phyloP scores from a whole-genome alignment of 2,329 filamentous ascomycete species.

The Cladorrhinum sp. region DNA sequence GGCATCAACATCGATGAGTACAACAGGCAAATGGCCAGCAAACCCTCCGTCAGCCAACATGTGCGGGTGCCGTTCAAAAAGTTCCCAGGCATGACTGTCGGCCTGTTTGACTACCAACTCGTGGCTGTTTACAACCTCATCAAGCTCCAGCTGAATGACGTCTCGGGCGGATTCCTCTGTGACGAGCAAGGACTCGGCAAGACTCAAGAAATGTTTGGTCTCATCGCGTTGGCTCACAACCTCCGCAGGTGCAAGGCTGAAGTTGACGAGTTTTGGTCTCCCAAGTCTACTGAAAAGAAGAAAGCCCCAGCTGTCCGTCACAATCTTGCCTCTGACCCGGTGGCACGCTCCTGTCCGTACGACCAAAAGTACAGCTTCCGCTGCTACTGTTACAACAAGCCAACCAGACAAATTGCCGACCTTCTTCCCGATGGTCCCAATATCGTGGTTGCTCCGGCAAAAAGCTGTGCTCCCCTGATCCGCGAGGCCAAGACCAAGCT shows the following conservation, averaged over 20 bases:
- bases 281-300: not conserved
- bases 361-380: slow-evolving; percentile 20
- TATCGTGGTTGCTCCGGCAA: slow-evolving; percentile 19
- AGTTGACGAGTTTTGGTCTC: slow-evolving; percentile 12
- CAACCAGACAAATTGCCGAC: slow-evolving; percentile 20
- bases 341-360: slow-evolving; percentile 13
- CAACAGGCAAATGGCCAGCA: not conserved
- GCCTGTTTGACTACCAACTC: slow-evolving; percentile 28
- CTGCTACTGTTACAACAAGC: slow-evolving; percentile 24
- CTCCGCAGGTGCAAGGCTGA: slow-evolving; percentile 20
- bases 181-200: slow-evolving; percentile 28
- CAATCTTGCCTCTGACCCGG: not conserved
- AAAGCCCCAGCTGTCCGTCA: slow-evolving; percentile 5
- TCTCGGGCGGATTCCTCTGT: slow-evolving; percentile 21
- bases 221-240: slow-evolving; percentile 17
- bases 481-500: slow-evolving; percentile 23
- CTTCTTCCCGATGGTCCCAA: slow-evolving; percentile 21
- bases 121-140: slow-evolving; percentile 23
- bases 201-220: slow-evolving; percentile 26
- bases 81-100: slow-evolving; percentile 21
- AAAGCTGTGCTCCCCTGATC: slow-evolving; percentile 16
- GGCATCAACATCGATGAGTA: slow-evolving; percentile 12
- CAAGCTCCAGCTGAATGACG: slow-evolving; percentile 10
- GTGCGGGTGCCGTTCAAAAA: slow-evolving; percentile 22
- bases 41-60: not conserved